A percentile compares a stretch with the other conserved stretches of the same genome.
These are phyloP conservation scores for Peronospora farinosa DNA, from an alignment of 352 stramenopile species.

Conservation along the genomic window DNA sequence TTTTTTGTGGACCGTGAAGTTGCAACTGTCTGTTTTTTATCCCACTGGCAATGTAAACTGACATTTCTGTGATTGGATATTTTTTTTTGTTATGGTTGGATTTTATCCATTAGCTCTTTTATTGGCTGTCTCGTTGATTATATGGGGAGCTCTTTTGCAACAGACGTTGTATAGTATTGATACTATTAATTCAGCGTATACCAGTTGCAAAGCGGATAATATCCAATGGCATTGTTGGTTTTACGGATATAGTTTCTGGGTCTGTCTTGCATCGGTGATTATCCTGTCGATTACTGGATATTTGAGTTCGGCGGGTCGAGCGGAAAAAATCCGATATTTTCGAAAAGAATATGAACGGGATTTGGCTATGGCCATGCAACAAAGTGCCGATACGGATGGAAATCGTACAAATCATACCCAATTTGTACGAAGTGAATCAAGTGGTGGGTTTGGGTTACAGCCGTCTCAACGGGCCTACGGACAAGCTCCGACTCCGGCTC, in stretches of 20 bases:
- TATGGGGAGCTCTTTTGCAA: slow-evolving; percentile 72
- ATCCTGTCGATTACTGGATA: slow-evolving; percentile 73
- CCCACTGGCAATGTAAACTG: no score
- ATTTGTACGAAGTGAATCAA: slow-evolving; percentile 43
- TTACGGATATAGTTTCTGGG: slow-evolving; percentile 84
- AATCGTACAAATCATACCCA: slow-evolving; percentile 21
- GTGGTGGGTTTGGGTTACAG: slow-evolving; percentile 26
- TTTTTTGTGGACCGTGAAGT: no score
- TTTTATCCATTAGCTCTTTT: slow-evolving; percentile 40
- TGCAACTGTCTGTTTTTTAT: slow-evolving; percentile 10
- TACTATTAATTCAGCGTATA: slow-evolving; percentile 69
- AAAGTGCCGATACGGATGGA: slow-evolving; percentile 54
- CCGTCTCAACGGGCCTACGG: slow-evolving; percentile 25
- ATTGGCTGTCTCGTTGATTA: slow-evolving; percentile 64
- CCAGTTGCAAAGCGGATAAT: slow-evolving; percentile 60
- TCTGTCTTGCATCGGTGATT: slow-evolving; percentile 75
- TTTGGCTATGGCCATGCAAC: slow-evolving; percentile 65
- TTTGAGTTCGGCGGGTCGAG: slow-evolving; percentile 66
- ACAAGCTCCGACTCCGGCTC: slow-evolving; percentile 28
- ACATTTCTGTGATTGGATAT: neutral
- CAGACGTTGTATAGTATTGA: slow-evolving; percentile 77
- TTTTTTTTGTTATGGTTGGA: slow-evolving; percentile 9
- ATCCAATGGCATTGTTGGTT: slow-evolving; percentile 80
- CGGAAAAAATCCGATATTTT: slow-evolving; percentile 83
- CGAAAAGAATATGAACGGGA: slow-evolving; percentile 78